Percentiles rank a stretch among this genome's conserved stretches.
These are phyloP conservation scores for Pseudomassariella vexata DNA, from an alignment of 2,329 filamentous ascomycete species.

Conservation along the genomic window DNA sequence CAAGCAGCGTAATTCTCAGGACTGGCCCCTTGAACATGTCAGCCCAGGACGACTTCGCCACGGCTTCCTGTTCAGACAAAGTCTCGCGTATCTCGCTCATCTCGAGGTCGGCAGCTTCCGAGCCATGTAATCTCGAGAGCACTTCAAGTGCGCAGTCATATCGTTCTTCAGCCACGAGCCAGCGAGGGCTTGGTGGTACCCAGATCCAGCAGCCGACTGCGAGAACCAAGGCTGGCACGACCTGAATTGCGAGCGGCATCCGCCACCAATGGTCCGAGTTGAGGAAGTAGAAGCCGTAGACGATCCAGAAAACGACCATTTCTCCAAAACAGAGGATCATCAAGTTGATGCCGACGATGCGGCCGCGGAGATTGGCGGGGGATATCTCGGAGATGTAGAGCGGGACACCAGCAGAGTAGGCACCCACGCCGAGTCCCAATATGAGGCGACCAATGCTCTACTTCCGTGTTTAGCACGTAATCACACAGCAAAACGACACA, in stretches of 20 bases:
- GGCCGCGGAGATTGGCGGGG: conserved; percentile 19
- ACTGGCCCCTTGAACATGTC: conserved; percentile 12
- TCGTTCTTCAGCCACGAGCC: conserved; percentile 11
- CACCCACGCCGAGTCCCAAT: conserved; percentile 22
- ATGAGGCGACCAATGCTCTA: conserved; percentile 19
- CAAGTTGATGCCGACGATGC: conserved; percentile 22
- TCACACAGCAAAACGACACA: too few species aligned
- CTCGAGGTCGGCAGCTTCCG: conserved; percentile 7
- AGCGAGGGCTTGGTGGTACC: conserved; percentile 13
- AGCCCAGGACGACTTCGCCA: conserved; percentile 7
- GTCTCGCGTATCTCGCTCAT: conserved; percentile 29
- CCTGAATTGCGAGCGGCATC: conserved; percentile 17
- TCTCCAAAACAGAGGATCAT: conserved; percentile 26
- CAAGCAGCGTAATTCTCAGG: conserved; percentile 11
- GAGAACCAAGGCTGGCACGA: conserved; percentile 20
- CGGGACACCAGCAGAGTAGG: conserved; percentile 24
- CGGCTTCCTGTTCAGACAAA: conserved; percentile 6
- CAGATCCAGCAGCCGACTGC: conserved; percentile 13
- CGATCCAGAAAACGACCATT: conserved; percentile 23
- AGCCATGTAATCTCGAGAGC: conserved; percentile 11
- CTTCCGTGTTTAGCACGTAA: not conserved
- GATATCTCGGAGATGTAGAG: conserved; percentile 25
- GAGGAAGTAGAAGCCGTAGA: conserved; percentile 22
- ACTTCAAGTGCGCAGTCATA: conserved; percentile 14
- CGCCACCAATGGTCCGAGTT: conserved; percentile 25